Conservation (phyloP, 768 basidiomycete species). For the Tylopilus subfusipes region DNA sequence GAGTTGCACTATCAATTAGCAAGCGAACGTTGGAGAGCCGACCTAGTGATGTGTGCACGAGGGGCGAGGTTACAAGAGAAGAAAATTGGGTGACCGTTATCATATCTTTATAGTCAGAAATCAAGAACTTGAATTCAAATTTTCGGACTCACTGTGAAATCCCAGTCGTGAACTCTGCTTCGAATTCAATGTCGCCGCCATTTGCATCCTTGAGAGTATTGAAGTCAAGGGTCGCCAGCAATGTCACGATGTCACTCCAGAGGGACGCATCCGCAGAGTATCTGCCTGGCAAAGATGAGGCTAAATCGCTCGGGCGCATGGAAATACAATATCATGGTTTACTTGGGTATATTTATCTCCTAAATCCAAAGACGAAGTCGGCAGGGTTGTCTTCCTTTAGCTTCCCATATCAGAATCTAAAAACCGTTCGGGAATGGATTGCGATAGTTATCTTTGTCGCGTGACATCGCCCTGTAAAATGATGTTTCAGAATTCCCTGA, state of each 20-base stretch:
- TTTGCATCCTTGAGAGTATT: not conserved
- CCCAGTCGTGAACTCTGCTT: not conserved
- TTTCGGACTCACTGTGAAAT: not conserved
- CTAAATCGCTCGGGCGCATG: not conserved
- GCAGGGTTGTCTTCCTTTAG: not conserved
- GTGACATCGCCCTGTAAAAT: not conserved
- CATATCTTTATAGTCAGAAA: no score
- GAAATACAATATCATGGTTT: no score
- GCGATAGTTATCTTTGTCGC: not conserved
- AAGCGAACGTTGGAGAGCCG: not conserved
- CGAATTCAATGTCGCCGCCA: conserved; percentile 4
- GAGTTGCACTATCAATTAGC: not conserved
- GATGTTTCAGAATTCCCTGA: no score
- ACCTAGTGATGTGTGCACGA: not conserved
- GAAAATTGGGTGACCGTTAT: not conserved
- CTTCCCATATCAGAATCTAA: not conserved
- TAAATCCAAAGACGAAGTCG: not conserved
- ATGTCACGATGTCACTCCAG: not conserved
- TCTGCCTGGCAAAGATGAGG: not conserved
- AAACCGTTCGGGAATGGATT: not conserved
- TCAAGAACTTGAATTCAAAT: no score
- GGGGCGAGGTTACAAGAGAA: not conserved
- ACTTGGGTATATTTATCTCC: not conserved
- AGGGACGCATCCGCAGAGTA: not conserved
- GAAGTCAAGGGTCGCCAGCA: no score